Conservation (phyloP, 2,329 filamentous ascomycete species). For the Cladosporium velox region DNA sequence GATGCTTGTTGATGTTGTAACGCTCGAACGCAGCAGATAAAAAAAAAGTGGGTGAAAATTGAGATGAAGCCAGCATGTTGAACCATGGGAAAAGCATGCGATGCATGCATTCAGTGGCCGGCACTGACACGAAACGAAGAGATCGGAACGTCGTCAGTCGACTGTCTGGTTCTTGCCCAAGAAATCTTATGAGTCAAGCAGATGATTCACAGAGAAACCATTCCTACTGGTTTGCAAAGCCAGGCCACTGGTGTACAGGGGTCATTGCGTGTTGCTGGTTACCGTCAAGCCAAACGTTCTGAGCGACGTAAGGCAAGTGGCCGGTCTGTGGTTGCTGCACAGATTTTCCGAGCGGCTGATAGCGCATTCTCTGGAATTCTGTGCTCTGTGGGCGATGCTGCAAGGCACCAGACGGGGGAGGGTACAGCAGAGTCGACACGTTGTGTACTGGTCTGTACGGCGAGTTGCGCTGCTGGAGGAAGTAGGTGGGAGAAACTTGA, state of each 20-base stretch:
- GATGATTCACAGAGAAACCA: constrained; percentile 4
- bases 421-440: constrained; percentile 87
- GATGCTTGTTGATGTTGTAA: constrained; percentile 12
- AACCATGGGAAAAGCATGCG: not conserved
- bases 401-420: constrained; percentile 76
- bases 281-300: constrained; percentile 39
- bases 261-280: constrained; percentile 21
- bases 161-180: not conserved
- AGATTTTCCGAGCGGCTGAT: constrained; percentile 51
- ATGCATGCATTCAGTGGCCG: not conserved
- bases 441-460: constrained; percentile 89
- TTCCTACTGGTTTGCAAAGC: constrained; percentile 19
- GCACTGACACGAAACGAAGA: not conserved
- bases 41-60: not conserved
- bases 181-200: not conserved
- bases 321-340: constrained; percentile 48
- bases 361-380: constrained; percentile 53
- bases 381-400: constrained; percentile 54
- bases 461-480: constrained; percentile 83
- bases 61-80: not conserved
- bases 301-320: constrained; percentile 44
- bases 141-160: not conserved
- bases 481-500: constrained; percentile 82
- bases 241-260: constrained; percentile 21
- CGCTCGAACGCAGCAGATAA: constrained; percentile 18